Percentiles rank a stretch among this genome's conserved stretches.
These are phyloP conservation scores for Podospora anserina DNA, from an alignment of 495 filamentous ascomycete species.

Conservation along the genomic window DNA sequence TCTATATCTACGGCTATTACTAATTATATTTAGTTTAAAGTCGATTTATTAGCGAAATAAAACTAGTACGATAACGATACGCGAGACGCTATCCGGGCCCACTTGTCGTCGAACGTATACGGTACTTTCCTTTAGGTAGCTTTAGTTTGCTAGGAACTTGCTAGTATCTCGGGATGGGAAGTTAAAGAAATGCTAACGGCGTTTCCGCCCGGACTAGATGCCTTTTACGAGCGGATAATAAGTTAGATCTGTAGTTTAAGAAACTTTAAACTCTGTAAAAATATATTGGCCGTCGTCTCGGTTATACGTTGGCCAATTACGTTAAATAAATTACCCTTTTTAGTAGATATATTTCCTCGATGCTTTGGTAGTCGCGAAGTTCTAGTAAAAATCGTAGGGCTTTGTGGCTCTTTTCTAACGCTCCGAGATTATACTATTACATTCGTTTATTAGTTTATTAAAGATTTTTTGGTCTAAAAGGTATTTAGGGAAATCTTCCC, in stretches of 20 bases:
- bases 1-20: no score
- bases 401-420: conserved; percentile 5
- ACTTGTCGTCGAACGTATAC: conserved; percentile 8
- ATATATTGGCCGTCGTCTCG: conserved; percentile 16
- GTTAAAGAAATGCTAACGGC: no score
- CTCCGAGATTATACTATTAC: neutral
- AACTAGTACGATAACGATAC: conserved; percentile 16
- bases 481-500: neutral
- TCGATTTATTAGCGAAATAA: no score
- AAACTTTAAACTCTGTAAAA: conserved; percentile 10
- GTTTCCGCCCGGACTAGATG: conserved; percentile 8
- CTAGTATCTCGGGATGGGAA: neutral
- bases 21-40: no score
- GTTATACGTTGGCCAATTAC: conserved; percentile 23
- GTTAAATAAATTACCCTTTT: conserved; percentile 13
- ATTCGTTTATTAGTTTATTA: neutral
- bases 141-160: conserved; percentile 31
- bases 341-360: neutral
- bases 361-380: neutral
- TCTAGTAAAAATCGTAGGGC: neutral
- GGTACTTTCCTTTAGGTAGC: conserved; percentile 13
- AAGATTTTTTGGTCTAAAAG: neutral
- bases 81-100: conserved; percentile 17
- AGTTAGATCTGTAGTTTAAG: neutral
- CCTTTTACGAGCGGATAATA: conserved; percentile 21